Evolutionary conservation across 164 flowering plant genomes (phyloP), one percentile per base, ranked within the genome.

Genomic region (Warburgia ugandensis): DNA sequence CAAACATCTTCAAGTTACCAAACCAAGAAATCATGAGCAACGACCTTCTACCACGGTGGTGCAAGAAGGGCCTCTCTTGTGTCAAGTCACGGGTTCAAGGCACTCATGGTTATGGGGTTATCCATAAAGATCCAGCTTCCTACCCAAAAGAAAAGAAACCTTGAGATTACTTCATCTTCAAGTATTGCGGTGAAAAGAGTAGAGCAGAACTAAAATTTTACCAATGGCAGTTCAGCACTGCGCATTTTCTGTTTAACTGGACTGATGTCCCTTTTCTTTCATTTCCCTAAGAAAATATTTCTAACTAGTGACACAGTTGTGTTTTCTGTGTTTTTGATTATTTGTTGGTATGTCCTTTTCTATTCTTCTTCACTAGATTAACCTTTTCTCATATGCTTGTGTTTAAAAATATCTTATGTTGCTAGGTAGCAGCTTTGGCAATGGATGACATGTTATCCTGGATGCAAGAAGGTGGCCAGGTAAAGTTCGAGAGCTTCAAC

Each of bases 381-480:
- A 58, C 60, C 39, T 54, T 62, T 64, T 47, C 25, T 71, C 55
- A 57, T 62, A 68, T 78, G 72, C 51, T 63, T 58, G 56, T 77
- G 71, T 71, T 78, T 78, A 71, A 75, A 70, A 71, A 33, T 71
- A 40, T 75, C 64, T 59, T 65, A 25, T 83, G 71, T 74, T 63
- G 69, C 76, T 79, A 92, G 99, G 97, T 92, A 73, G 99, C 95
- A 51, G 97, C 95, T 49, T 59, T 92, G 62, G 99, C 99, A 60
- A 84, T 92, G 95, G 99, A 86, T 19, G 99, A 92, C 58, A 88
- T 92, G 99, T 77, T 86, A 68, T 66, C 89, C 10, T 92, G 99
- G 99, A 86, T 92, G 97, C 91, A 88, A 60, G 99, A 92, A 72
- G 97, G 99, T 59, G 99, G 99, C 55, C 99, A 92, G 84, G 99